Conservation (phyloP, 2,329 filamentous ascomycete genomes). For the Ceratocystis colombiana region DNA sequence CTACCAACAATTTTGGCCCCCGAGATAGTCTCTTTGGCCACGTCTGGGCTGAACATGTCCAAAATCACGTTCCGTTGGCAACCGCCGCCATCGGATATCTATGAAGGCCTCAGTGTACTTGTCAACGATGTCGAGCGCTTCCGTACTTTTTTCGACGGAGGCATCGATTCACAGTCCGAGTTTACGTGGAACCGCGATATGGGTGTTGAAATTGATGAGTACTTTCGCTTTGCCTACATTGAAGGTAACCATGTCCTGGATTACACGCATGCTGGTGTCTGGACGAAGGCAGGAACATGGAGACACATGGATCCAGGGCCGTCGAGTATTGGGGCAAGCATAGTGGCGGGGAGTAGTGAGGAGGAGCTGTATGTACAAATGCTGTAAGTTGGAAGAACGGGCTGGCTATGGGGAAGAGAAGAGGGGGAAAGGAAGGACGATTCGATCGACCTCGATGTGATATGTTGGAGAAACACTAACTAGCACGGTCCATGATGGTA, state of each 20-base stretch:
- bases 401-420: background rate
- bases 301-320: slow-evolving; percentile 53
- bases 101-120: slow-evolving; percentile 67
- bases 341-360: slow-evolving; percentile 25
- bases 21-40: slow-evolving; percentile 32
- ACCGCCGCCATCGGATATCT: slow-evolving; percentile 39
- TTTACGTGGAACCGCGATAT: slow-evolving; percentile 52
- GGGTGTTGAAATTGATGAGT: slow-evolving; percentile 47
- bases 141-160: slow-evolving; percentile 57
- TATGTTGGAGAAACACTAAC: background rate
- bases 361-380: slow-evolving; percentile 11
- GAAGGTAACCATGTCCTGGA: slow-evolving; percentile 54
- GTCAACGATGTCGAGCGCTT: slow-evolving; percentile 81
- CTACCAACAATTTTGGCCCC: slow-evolving; percentile 46
- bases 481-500: background rate
- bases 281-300: slow-evolving; percentile 57
- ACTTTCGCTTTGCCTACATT: slow-evolving; percentile 69
- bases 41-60: slow-evolving; percentile 36
- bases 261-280: slow-evolving; percentile 65
- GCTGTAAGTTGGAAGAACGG: background rate
- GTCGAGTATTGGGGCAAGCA: slow-evolving; percentile 35
- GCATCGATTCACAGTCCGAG: slow-evolving; percentile 34
- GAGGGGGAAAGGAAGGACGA: background rate
- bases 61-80: slow-evolving; percentile 53
- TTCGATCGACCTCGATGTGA: too few relatives aligned